These are phyloP conservation scores for Chalciporus chontae DNA, from an alignment of 768 basidiomycete species.

Conservation along the genomic window DNA sequence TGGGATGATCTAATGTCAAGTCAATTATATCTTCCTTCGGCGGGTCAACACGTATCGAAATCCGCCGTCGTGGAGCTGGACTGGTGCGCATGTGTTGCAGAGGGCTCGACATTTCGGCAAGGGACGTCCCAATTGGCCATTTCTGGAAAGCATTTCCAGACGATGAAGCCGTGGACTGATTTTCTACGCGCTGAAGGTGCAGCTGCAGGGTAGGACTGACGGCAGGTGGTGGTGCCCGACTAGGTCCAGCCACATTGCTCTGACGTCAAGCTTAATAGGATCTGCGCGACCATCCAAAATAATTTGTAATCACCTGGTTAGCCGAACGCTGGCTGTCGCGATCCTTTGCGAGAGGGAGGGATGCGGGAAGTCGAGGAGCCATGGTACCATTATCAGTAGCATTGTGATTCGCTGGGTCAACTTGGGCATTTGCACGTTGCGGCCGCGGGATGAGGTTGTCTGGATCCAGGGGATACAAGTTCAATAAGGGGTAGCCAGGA, in stretches of 20 bases:
- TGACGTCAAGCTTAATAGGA: constrained; percentile 10
- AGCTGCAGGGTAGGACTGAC: background rate
- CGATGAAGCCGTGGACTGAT: background rate
- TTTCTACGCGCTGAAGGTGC: background rate
- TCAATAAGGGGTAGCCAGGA: background rate
- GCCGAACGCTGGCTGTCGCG: background rate
- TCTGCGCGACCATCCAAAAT: background rate
- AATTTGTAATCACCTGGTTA: constrained; percentile 8
- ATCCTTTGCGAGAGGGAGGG: background rate
- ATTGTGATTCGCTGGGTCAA: background rate
- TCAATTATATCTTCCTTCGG: constrained; percentile 6
- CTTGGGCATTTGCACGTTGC: background rate
- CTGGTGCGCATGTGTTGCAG: background rate
- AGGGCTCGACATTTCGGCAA: background rate
- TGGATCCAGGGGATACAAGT: constrained; percentile 1
- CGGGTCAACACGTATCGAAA: background rate
- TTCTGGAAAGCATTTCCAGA: background rate
- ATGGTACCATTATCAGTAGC: background rate
- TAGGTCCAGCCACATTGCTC: constrained; percentile 7
- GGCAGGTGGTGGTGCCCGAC: background rate
- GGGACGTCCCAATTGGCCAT: background rate
- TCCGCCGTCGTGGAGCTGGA: background rate
- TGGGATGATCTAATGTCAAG: constrained; percentile 2
- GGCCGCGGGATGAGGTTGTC: background rate
- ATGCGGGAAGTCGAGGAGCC: background rate